These are phyloP conservation scores for Metschnikowia orientalis DNA, from an alignment of 805 yeast genomes.

Conservation along the genomic window DNA sequence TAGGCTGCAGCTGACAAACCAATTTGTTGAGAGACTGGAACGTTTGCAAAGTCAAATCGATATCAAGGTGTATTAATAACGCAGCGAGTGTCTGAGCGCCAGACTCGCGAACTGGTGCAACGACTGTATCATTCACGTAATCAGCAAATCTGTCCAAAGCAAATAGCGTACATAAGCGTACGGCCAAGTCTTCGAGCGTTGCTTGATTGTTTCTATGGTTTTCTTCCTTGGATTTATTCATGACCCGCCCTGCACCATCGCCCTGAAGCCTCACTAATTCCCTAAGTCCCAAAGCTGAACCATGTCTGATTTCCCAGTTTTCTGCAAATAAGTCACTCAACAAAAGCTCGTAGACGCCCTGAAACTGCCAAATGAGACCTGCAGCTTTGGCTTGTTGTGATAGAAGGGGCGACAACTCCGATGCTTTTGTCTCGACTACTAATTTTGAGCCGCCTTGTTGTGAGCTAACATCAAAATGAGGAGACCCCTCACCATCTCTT, in stretches of 20 bases:
- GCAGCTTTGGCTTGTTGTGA: slow-evolving; percentile 69
- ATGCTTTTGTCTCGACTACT: slow-evolving; percentile 73
- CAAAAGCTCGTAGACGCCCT: slow-evolving; percentile 82
- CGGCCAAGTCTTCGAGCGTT: slow-evolving; percentile 83
- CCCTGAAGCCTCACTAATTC: slow-evolving; percentile 85
- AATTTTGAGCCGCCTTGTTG: slow-evolving; percentile 78
- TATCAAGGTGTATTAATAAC: slow-evolving; percentile 66
- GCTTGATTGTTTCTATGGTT: slow-evolving; percentile 62
- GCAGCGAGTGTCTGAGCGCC: slow-evolving; percentile 95
- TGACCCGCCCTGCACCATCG: slow-evolving; percentile 74
- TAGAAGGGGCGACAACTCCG: slow-evolving; percentile 61
- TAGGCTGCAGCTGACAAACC: slow-evolving; percentile 56
- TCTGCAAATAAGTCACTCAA: slow-evolving; percentile 77
- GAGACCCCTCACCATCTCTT: slow-evolving; percentile 15
- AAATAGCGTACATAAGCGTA: slow-evolving; percentile 77
- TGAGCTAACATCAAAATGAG: slow-evolving; percentile 61
- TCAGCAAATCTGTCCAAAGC: slow-evolving; percentile 96
- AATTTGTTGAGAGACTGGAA: slow-evolving; percentile 64
- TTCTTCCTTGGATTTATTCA: slow-evolving; percentile 54
- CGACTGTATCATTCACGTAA: slow-evolving; percentile 94
- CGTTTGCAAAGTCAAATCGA: slow-evolving; percentile 52
- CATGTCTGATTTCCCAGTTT: slow-evolving; percentile 93
- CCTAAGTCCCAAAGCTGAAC: slow-evolving; percentile 87
- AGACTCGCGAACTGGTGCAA: slow-evolving; percentile 96
- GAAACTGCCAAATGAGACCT: slow-evolving; percentile 87